phyloP scores from a whole-genome alignment of 176 grass and related monocot species.

The Triticum aestivum region DNA sequence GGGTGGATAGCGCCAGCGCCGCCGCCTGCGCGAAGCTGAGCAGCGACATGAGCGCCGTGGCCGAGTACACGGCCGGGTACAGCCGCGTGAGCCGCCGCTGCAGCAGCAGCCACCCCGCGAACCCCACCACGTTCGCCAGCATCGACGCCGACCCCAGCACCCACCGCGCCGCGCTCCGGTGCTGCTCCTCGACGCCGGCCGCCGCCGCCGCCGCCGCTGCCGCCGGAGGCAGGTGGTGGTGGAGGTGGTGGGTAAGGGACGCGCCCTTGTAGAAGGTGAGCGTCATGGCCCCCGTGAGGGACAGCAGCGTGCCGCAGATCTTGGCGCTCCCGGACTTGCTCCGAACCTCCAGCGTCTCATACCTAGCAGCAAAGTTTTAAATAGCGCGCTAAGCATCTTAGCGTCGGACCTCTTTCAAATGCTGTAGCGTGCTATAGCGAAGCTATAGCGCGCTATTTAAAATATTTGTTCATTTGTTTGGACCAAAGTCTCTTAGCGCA shows the following conservation, averaged over 20 bases:
- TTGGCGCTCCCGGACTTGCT: conserved; percentile 69
- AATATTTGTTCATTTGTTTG: no score
- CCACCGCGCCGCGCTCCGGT: conserved; percentile 35
- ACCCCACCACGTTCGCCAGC: conserved; percentile 50
- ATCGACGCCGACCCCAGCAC: conserved; percentile 58
- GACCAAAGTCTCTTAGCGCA: no score
- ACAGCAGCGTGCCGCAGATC: conserved; percentile 59
- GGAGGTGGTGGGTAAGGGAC: conserved; percentile 30
- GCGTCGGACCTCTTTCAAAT: no score
- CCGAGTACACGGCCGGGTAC: conserved; percentile 72
- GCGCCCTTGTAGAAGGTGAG: conserved; percentile 78
- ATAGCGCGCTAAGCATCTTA: no score
- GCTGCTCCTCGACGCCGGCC: not conserved
- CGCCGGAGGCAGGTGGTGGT: not conserved
- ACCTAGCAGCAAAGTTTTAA: no score
- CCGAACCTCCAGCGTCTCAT: conserved; percentile 67
- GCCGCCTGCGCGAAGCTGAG: conserved; percentile 70
- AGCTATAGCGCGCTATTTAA: no score
- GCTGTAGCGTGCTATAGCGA: no score
- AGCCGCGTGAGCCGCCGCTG: conserved; percentile 56
- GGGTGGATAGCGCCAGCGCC: conserved; percentile 41
- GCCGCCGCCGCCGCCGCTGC: no score
- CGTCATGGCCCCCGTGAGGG: conserved; percentile 58
- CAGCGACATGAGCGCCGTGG: conserved; percentile 70
- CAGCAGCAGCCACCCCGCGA: conserved; percentile 68